phyloP scores from a whole-genome alignment of 78 protist genomes.

The Guillardia theta region DNA sequence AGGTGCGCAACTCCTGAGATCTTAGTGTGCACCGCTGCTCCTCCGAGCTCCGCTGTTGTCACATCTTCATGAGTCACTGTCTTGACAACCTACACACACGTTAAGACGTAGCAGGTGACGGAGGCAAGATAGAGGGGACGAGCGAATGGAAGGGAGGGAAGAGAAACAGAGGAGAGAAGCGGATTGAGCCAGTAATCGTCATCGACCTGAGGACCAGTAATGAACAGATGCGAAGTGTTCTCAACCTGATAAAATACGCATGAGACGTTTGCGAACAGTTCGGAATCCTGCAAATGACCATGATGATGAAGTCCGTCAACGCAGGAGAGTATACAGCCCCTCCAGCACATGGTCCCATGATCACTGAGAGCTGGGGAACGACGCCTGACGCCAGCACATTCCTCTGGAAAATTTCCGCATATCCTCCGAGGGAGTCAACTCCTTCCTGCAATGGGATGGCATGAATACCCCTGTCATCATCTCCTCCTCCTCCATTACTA shows the following conservation, averaged over 20 bases:
- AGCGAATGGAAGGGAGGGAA: background rate
- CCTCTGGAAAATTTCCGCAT: slow-evolving; percentile 91
- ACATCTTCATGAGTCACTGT: slow-evolving; percentile 80
- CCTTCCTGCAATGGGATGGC: slow-evolving; percentile 77
- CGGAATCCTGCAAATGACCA: too few relatives aligned
- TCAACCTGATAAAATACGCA: too few relatives aligned
- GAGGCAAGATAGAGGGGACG: too few relatives aligned
- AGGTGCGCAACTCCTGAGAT: background rate
- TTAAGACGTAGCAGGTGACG: too few relatives aligned
- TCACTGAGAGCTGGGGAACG: slow-evolving; percentile 89
- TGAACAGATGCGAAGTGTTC: slow-evolving; percentile 83
- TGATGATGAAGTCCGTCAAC: slow-evolving; percentile 54
- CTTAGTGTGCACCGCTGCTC: slow-evolving; percentile 67
- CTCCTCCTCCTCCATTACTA: too few relatives aligned
- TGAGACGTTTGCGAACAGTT: too few relatives aligned
- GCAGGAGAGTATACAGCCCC: slow-evolving; percentile 98
- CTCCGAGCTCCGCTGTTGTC: slow-evolving; percentile 94
- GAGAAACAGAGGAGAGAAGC: background rate
- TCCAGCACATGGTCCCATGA: slow-evolving; percentile 98
- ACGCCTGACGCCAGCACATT: slow-evolving; percentile 92
- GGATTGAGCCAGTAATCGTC: too few relatives aligned
- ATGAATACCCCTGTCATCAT: too few relatives aligned
- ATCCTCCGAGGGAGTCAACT: slow-evolving; percentile 94
- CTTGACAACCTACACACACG: slow-evolving; percentile 97
- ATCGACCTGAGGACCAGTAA: slow-evolving; percentile 92